Evolutionary conservation across 75 land plant genomes (phyloP).

Genomic region (Gnetum montanum): DNA sequence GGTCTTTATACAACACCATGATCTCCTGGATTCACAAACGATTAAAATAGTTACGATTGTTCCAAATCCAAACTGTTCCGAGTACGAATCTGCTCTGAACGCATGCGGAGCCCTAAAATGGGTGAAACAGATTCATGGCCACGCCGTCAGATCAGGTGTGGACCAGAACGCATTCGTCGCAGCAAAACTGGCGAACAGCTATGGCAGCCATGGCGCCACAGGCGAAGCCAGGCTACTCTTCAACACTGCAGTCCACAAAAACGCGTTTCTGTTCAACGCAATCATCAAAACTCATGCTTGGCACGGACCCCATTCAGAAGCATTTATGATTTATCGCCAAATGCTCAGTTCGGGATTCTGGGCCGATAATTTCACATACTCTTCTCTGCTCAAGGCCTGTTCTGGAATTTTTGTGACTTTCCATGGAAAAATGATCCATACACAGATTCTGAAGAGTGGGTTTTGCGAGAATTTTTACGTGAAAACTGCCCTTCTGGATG

Average conservation of each 20-base stretch:
- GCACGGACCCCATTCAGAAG: slow-evolving; percentile 5
- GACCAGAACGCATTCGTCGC: not conserved
- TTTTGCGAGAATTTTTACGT: slow-evolving; percentile 6
- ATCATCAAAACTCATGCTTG: slow-evolving; percentile 15
- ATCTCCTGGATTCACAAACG: too few species aligned
- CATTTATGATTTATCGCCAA: slow-evolving; percentile 5
- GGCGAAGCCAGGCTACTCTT: not conserved
- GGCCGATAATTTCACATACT: slow-evolving; percentile 11
- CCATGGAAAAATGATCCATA: slow-evolving; percentile 8
- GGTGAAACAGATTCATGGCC: slow-evolving; percentile 1
- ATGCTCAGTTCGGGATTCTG: slow-evolving; percentile 11
- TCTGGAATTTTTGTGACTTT: not conserved
- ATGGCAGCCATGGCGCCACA: not conserved
- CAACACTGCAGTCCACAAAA: not conserved
- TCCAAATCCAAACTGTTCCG: too few species aligned
- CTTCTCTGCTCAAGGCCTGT: slow-evolving; percentile 13
- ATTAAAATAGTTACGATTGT: too few species aligned
- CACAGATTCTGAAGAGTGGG: slow-evolving; percentile 6
- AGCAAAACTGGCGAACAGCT: slow-evolving; percentile 1
- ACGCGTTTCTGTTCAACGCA: slow-evolving; percentile 16
- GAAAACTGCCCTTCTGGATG: slow-evolving; percentile 10
- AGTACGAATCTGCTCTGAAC: too few species aligned
- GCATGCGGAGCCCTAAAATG: too few species aligned
- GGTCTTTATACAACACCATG: too few species aligned
- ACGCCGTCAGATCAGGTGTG: not conserved